Percentiles rank a stretch among this genome's conserved stretches.
Evolutionary conservation across 345 rosid genomes (phyloP).

Genomic region (Balakata baccata): DNA sequence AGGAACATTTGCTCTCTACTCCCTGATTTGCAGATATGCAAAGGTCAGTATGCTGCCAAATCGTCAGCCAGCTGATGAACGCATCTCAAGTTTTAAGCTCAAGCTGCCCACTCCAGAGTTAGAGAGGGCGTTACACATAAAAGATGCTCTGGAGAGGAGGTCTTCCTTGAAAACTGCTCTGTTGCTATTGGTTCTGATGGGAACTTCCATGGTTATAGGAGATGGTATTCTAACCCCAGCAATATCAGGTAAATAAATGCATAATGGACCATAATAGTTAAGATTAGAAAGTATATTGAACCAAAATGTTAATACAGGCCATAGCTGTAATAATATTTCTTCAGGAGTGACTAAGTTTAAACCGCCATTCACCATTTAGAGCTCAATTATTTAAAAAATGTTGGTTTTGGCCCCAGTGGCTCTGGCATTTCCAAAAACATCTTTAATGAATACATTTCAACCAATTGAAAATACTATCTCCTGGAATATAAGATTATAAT

Average conservation of each 20-base stretch:
- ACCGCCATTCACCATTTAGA: neutral
- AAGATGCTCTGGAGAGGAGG: conserved; percentile 73
- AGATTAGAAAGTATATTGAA: neutral
- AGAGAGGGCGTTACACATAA: conserved; percentile 73
- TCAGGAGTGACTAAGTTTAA: neutral
- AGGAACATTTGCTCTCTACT: conserved; percentile 94
- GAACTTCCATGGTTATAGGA: conserved; percentile 96
- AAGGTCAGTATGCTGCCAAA: conserved; percentile 85
- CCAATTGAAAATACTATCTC: neutral
- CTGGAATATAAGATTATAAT: neutral
- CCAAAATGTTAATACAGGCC: neutral
- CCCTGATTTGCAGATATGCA: conserved; percentile 84
- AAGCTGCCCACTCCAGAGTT: conserved; percentile 91
- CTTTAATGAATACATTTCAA: neutral
- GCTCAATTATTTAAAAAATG: neutral
- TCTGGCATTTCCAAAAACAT: neutral
- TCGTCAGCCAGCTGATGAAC: conserved; percentile 91
- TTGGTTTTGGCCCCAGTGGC: neutral
- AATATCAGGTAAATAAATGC: conserved; percentile 62
- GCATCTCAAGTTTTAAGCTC: conserved; percentile 82
- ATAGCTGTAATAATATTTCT: neutral
- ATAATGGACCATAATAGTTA: neutral
- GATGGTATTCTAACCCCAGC: conserved; percentile 97
- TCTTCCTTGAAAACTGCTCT: conserved; percentile 68
- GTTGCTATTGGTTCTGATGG: conserved; percentile 80